Evolutionary conservation across 306 rosid genomes (phyloP), one percentile per base, ranked within the genome.

Genomic region (Dalbergia oliveri): DNA sequence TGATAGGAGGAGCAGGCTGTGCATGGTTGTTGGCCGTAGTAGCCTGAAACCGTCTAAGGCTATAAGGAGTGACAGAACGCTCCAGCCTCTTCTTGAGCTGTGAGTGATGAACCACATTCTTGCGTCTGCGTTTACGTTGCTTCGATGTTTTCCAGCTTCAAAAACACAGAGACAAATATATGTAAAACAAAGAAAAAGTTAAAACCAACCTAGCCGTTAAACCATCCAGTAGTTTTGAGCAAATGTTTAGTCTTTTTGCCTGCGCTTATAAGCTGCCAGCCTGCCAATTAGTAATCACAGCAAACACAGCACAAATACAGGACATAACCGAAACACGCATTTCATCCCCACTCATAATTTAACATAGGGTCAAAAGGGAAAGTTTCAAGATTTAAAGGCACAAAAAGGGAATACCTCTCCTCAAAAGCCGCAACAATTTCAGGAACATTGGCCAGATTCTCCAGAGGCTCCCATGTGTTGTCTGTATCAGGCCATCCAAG

Each of bases 381-480:
- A 54, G 31, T 14, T 14, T 6, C 23, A 58, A 31, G 5, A 19
- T 13, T 31, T 11, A 6, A 41, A 5, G 35, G 11, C 64, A 81
- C 15, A 61, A 26, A 64, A 79, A 59, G 66, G 31, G 60, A 67
- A 69, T 80, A 95, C 99, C 96, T 87, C 59, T 83, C 89, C 82
- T 94, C 98, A 79, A 93, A 95, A 19, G 96, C 88, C 0, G 87
- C 92, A 18, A 95, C 83, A 71, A 95, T 77, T 73, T 95, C 99
- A 3, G 91, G 85, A 69, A 92, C 85, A 35, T 86, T 59, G 66
- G 62, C 92, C 76, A 95, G 88, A 88, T 95, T 93, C 69, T 90
- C 98, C 44, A 80, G 83, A 6, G 99, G 99, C 87, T 95, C 99
- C 99, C 99, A 95, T 13, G 99, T 95, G 78, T 95, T 95, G 61